Conservation (phyloP, 805 yeast species). For the Kodamaea hsintzibuensis region DNA sequence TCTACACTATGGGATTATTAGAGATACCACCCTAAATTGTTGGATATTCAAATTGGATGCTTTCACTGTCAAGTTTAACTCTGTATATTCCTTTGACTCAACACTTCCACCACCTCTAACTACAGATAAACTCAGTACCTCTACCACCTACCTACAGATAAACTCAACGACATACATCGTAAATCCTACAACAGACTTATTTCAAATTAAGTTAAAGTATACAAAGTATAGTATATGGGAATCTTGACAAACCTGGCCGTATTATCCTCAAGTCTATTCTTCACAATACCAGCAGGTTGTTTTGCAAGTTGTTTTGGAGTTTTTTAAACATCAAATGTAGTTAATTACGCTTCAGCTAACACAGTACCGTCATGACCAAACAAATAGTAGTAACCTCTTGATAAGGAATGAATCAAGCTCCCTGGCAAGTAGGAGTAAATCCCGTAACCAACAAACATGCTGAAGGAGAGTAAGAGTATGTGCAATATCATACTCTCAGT, state of each 20-base stretch:
- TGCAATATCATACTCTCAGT: slow-evolving; percentile 35
- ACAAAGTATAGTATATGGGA: neutral
- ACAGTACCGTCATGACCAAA: slow-evolving; percentile 25
- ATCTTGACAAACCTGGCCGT: neutral
- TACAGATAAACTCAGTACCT: too few species aligned
- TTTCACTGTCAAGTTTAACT: too few species aligned
- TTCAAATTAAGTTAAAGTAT: neutral
- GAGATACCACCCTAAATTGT: too few species aligned
- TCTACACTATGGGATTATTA: too few species aligned
- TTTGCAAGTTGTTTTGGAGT: too few species aligned
- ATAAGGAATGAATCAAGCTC: slow-evolving; percentile 28
- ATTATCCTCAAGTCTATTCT: neutral
- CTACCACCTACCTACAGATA: neutral
- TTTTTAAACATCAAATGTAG: too few species aligned
- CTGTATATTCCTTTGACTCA: too few species aligned
- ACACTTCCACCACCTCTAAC: too few species aligned
- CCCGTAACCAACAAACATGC: slow-evolving; percentile 29
- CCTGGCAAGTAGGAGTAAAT: slow-evolving; percentile 26
- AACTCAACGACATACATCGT: neutral
- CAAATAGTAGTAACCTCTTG: slow-evolving; percentile 37
- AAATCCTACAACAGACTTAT: neutral
- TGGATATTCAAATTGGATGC: too few species aligned
- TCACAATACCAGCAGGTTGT: neutral
- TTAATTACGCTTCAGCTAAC: neutral
- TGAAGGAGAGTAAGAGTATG: slow-evolving; percentile 22